phyloP scores from a whole-genome alignment of 2,329 filamentous ascomycete genomes.

The Tolypocladium amazonense region DNA sequence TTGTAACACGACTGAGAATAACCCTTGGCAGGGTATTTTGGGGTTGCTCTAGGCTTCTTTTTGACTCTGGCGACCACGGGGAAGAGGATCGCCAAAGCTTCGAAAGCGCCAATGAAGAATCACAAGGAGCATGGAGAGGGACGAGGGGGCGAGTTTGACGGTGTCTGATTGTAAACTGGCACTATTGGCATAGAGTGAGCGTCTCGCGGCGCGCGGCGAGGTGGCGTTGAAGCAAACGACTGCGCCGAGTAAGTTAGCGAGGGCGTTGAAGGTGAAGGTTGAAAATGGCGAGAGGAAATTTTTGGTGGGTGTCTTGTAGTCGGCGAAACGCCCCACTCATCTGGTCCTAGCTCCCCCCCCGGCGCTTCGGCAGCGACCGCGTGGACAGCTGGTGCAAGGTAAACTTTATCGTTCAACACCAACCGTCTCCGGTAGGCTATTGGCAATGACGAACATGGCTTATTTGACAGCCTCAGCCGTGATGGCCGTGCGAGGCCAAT shows the following conservation, averaged over 20 bases:
- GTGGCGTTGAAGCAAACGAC: neutral
- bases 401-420: neutral
- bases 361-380: neutral
- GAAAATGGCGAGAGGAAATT: neutral
- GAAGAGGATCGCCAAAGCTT: slow-evolving; percentile 68
- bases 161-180: neutral
- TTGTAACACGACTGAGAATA: slow-evolving; percentile 92
- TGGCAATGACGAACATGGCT: neutral
- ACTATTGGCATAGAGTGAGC: neutral
- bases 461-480: neutral
- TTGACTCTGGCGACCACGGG: slow-evolving; percentile 76
- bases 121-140: slow-evolving; percentile 4
- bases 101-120: slow-evolving; percentile 61
- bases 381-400: neutral
- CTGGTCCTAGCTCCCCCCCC: neutral
- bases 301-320: neutral
- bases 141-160: neutral
- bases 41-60: slow-evolving; percentile 70
- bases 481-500: neutral
- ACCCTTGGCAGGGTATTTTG: slow-evolving; percentile 77
- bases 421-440: neutral
- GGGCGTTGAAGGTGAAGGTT: neutral
- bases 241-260: neutral
- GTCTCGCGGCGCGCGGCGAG: neutral
- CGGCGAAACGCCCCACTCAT: neutral